Conservation (phyloP, 495 filamentous ascomycete genomes). For the Cairneyella variabilis region DNA sequence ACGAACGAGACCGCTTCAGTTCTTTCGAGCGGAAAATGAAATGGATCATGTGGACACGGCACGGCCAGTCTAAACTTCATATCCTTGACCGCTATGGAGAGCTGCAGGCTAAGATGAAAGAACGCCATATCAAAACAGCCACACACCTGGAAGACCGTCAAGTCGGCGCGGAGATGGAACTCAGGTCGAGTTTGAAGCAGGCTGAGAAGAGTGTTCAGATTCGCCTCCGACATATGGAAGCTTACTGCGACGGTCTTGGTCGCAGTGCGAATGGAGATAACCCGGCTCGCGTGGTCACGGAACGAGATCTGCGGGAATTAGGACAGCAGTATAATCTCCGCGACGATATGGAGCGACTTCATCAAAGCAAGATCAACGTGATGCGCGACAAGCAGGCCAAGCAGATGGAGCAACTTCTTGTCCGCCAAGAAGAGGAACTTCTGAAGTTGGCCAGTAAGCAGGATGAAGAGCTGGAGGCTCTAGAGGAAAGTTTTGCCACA, state of each 20-base stretch:
- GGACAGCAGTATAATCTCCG: constrained; percentile 66
- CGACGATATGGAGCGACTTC: constrained; percentile 65
- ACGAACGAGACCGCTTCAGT: constrained; percentile 56
- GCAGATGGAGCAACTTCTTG: constrained; percentile 60
- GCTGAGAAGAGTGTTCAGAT: constrained; percentile 58
- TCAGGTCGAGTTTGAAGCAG: constrained; percentile 45
- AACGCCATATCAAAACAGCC: constrained; percentile 46
- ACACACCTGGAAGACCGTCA: constrained; percentile 70
- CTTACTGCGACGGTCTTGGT: constrained; percentile 61
- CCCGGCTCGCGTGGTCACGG: constrained; percentile 48
- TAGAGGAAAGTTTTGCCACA: constrained; percentile 52
- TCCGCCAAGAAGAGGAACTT: constrained; percentile 62
- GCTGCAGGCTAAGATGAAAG: constrained; percentile 42
- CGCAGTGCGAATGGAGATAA: constrained; percentile 34
- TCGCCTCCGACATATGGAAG: constrained; percentile 74
- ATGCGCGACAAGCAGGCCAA: constrained; percentile 73
- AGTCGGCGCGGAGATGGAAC: constrained; percentile 65
- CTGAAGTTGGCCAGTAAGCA: constrained; percentile 49
- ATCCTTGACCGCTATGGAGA: constrained; percentile 38
- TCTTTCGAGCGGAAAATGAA: constrained; percentile 49
- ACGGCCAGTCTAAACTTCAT: constrained; percentile 34
- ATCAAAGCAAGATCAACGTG: constrained; percentile 73
- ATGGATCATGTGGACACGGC: constrained; percentile 50
- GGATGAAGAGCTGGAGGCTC: constrained; percentile 43
- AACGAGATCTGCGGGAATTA: constrained; percentile 56